Base-by-base conservation (phyloP, 495 filamentous ascomycete species). In the Massariosphaeria phaeospora region DNA sequence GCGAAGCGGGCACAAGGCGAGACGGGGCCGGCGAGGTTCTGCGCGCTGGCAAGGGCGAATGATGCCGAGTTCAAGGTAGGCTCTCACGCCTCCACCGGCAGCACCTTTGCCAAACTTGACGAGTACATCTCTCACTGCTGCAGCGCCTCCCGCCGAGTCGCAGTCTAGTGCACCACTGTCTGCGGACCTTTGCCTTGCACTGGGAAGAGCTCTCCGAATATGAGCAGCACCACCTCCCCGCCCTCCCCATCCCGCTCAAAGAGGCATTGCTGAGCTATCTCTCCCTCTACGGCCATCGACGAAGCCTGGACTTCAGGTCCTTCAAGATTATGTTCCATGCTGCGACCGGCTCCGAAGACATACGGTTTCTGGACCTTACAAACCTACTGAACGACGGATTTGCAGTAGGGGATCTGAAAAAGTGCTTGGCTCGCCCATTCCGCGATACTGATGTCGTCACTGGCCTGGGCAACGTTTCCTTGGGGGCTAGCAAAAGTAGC, bases 201-300 rank as follows among this genome's bases (percentile, higher is more conserved):
- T 95, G 86, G 87, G 70, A 76, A 1, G 83, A 78, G 62, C 80
- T 90, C 63, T 48, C 78, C 13, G 71, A 77, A 17, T 88, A 85
- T 60, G 81, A 88, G 60, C 81, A 76, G 31, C 70, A 83, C 43
- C 82, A 85, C 57, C 69, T 93, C 3, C 76, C 80, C 2, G 71
- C 79, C 11, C 60, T 91, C 4, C 84, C 86, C 0, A 73, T 69
- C 3, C 77, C 77, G 33, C 58, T 89, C 3, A 83, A 88, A 48
- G 64, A 73, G 23, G 63, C 78, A 0, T 60, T 95, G 26, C 62
- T 93, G 8, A 77, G 77, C 38, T 85, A 88, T 62, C 61, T 91
- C 12, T 76, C 75, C 3, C 62, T 79, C 0, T 79, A 81, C 66
- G 69, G 74, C 30, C 61, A 67, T 6, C 68, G 69, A 5, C 67